Conservation (phyloP, 1,284 basidiomycete species). For the Psilocybe mexicana region DNA sequence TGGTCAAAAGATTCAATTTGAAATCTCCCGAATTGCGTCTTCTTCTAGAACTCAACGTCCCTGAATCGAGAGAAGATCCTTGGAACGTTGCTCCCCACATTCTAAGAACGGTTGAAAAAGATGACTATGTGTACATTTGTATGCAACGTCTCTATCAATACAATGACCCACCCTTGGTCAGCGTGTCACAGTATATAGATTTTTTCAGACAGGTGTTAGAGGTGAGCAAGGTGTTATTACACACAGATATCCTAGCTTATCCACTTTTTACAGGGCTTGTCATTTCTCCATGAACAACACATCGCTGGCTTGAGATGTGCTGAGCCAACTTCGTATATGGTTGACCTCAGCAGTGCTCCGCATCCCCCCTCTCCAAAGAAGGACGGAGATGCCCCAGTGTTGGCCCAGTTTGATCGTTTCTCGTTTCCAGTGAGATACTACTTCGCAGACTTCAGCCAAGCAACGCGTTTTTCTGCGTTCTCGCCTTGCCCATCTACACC, state of each 20-base stretch:
- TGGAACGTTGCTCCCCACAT: conserved; percentile 54
- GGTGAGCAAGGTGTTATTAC: conserved; percentile 25
- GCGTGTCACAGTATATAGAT: conserved; percentile 47
- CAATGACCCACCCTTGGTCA: conserved; percentile 43
- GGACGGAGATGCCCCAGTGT: conserved; percentile 5
- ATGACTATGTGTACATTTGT: conserved; percentile 39
- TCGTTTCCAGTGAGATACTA: conserved; percentile 49
- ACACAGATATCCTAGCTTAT: neutral
- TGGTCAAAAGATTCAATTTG: conserved; percentile 37
- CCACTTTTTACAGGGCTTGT: conserved; percentile 40
- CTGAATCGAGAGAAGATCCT: conserved; percentile 44
- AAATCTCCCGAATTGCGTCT: conserved; percentile 38
- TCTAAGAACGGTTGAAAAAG: conserved; percentile 41
- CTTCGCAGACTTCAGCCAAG: conserved; percentile 41
- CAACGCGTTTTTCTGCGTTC: conserved; percentile 21
- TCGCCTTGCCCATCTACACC: conserved; percentile 17
- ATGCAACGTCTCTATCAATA: conserved; percentile 45
- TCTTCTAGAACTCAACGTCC: conserved; percentile 44
- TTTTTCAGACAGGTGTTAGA: conserved; percentile 51
- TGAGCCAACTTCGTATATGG: conserved; percentile 41
- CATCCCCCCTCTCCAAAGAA: conserved; percentile 4
- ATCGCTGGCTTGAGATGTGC: conserved; percentile 38
- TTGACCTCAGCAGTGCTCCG: conserved; percentile 41
- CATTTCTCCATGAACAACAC: conserved; percentile 50
- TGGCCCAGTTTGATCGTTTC: conserved; percentile 37